Evolutionary conservation across 2,329 filamentous ascomycete species (phyloP).

Genomic region (Emydomyces testavorans): DNA sequence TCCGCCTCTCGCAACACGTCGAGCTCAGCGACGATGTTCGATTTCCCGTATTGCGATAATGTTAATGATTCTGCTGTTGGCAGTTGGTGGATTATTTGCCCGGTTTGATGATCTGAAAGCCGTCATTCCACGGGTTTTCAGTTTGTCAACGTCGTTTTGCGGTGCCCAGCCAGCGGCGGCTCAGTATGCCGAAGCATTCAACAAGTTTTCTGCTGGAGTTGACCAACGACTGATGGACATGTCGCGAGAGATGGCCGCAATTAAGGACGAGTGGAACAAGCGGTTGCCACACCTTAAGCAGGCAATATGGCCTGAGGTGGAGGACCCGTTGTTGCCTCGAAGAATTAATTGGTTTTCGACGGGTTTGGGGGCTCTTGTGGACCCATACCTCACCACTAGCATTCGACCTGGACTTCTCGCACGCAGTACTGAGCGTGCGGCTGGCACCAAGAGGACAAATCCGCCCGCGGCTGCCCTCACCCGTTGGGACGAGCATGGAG

Average conservation of each 20-base stretch:
- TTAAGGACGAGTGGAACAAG: constrained; percentile 16
- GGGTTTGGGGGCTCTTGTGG: constrained; percentile 55
- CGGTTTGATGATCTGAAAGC: constrained; percentile 14
- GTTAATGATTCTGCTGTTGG: constrained; percentile 14
- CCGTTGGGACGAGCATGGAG: constrained; percentile 65
- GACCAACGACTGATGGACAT: constrained; percentile 15
- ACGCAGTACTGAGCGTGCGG: constrained; percentile 17
- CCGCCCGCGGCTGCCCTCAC: constrained; percentile 48
- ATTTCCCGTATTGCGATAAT: not conserved
- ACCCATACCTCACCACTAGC: constrained; percentile 49
- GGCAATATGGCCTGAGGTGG: constrained; percentile 11
- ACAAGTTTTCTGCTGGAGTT: constrained; percentile 13
- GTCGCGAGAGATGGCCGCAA: constrained; percentile 13
- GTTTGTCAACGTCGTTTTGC: constrained; percentile 5
- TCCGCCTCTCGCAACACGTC: not conserved
- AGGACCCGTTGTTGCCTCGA: constrained; percentile 15
- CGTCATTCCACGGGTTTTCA: constrained; percentile 15
- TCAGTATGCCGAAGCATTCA: constrained; percentile 14
- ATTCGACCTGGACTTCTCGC: constrained; percentile 19
- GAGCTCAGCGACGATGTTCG: not conserved
- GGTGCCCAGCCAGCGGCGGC: not conserved
- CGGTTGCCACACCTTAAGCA: constrained; percentile 14
- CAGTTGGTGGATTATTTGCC: constrained; percentile 15
- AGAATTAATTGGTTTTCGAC: constrained; percentile 63
- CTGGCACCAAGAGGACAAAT: constrained; percentile 18